Conservation (phyloP, 2,329 filamentous ascomycete species). For the Aspergillus bombycis region DNA sequence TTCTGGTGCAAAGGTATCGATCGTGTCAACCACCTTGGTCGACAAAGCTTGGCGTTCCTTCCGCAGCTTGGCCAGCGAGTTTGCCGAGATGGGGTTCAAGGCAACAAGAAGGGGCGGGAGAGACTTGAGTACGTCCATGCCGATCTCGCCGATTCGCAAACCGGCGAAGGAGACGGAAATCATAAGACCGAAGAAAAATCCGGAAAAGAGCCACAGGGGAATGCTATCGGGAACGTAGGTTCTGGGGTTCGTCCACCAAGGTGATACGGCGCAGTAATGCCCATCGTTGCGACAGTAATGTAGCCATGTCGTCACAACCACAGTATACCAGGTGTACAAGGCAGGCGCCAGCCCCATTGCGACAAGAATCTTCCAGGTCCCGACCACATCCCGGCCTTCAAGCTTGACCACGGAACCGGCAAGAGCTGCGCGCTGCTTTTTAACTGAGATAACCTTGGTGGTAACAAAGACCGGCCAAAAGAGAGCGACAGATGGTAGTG, state of each 20-base stretch:
- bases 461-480: constrained; percentile 88
- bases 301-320: constrained; percentile 73
- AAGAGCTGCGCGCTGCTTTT: constrained; percentile 80
- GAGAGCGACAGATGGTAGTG: constrained; percentile 81
- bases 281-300: constrained; percentile 66
- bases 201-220: constrained; percentile 74
- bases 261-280: background rate
- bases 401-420: constrained; percentile 88
- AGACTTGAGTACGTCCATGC: constrained; percentile 98
- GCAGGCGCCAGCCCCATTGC: constrained; percentile 79
- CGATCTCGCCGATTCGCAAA: constrained; percentile 90
- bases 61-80: constrained; percentile 79
- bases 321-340: constrained; percentile 79
- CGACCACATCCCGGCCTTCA: constrained; percentile 84
- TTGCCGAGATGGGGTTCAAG: constrained; percentile 80
- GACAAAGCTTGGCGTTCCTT: constrained; percentile 73
- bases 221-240: constrained; percentile 72
- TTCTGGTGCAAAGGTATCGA: constrained; percentile 93
- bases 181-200: constrained; percentile 78
- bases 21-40: constrained; percentile 81
- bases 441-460: constrained; percentile 78
- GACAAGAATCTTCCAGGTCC: constrained; percentile 90
- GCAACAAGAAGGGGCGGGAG: constrained; percentile 84
- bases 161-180: constrained; percentile 89
- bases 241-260: constrained; percentile 62